Conservation (phyloP, 2,329 filamentous ascomycete genomes). For the Colletotrichum ledebouriae region DNA sequence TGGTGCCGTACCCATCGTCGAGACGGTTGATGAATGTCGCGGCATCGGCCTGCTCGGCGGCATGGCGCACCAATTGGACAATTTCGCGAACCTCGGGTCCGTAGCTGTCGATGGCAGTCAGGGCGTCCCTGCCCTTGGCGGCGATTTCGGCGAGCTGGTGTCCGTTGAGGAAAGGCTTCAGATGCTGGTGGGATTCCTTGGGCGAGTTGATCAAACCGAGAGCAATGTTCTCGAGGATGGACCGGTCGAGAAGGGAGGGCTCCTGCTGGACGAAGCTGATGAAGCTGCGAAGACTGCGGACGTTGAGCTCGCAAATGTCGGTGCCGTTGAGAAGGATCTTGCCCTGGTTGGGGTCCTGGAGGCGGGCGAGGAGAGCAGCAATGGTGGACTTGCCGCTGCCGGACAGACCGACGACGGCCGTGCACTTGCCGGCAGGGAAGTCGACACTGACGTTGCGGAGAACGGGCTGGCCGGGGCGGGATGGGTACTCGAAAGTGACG, state of each 20-base stretch:
- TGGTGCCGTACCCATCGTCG: conserved; percentile 61
- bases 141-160: conserved; percentile 61
- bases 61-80: conserved; percentile 57
- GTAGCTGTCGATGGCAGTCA: conserved; percentile 43
- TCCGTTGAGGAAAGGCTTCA: conserved; percentile 57
- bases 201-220: conserved; percentile 56
- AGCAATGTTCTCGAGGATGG: conserved; percentile 59
- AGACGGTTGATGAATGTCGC: conserved; percentile 62
- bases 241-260: conserved; percentile 50
- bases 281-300: conserved; percentile 49
- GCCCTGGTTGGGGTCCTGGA: conserved; percentile 61
- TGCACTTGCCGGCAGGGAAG: conserved; percentile 55
- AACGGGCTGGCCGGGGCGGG: conserved; percentile 52
- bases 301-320: conserved; percentile 54
- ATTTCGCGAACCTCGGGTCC: conserved; percentile 56
- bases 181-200: conserved; percentile 49
- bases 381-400: conserved; percentile 65
- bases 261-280: conserved; percentile 53
- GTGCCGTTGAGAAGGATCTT: conserved; percentile 54
- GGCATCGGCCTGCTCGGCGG: conserved; percentile 68
- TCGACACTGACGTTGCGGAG: conserved; percentile 52
- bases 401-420: conserved; percentile 64
- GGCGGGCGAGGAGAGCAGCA: conserved; percentile 54
- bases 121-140: conserved; percentile 45
- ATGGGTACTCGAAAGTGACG: conserved; percentile 55